Evolutionary conservation across 2,329 filamentous ascomycete species (phyloP).

Genomic region (Cryoendolithus antarcticus): DNA sequence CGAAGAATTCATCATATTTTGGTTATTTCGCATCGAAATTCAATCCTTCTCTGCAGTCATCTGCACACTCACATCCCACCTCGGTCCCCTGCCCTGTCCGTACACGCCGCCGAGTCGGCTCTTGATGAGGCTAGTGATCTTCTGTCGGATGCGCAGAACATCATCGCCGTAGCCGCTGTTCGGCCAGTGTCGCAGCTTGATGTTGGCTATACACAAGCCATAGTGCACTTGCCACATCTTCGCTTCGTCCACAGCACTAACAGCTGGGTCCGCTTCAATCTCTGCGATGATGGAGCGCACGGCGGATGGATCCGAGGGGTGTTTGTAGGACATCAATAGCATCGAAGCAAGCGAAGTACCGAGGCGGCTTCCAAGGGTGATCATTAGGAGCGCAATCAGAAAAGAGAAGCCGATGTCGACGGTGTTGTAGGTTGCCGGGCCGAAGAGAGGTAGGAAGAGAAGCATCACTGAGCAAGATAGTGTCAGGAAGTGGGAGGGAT

Average conservation of each 20-base stretch:
- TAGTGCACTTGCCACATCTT: slow-evolving; percentile 99
- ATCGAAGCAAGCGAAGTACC: slow-evolving; percentile 81
- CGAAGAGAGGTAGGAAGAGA: slow-evolving; percentile 69
- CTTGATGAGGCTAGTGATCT: slow-evolving; percentile 66
- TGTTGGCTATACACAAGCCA: slow-evolving; percentile 86
- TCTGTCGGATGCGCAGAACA: slow-evolving; percentile 59
- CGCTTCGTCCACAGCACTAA: slow-evolving; percentile 73
- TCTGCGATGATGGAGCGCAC: slow-evolving; percentile 69
- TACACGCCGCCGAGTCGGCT: slow-evolving; percentile 82
- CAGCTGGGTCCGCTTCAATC: slow-evolving; percentile 66
- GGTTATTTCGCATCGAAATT: slow-evolving; percentile 5
- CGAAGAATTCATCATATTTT: slow-evolving; percentile 4
- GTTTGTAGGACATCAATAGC: slow-evolving; percentile 82
- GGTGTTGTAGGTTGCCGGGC: slow-evolving; percentile 67
- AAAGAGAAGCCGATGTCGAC: slow-evolving; percentile 73
- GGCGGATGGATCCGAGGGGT: slow-evolving; percentile 29
- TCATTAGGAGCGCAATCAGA: slow-evolving; percentile 78
- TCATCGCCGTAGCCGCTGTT: slow-evolving; percentile 52
- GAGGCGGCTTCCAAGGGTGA: slow-evolving; percentile 68
- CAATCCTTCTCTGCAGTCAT: slow-evolving; percentile 44
- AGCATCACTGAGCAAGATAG: slow-evolving; percentile 74
- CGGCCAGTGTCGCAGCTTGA: slow-evolving; percentile 58
- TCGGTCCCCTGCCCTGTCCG: slow-evolving; percentile 61
- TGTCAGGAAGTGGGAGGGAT: slow-evolving; percentile 90
- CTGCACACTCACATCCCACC: slow-evolving; percentile 90